A percentile compares a stretch with the other conserved stretches of the same genome.
Evolutionary conservation across 2,329 filamentous ascomycete genomes (phyloP).

Genomic region (Fusarium longipes): DNA sequence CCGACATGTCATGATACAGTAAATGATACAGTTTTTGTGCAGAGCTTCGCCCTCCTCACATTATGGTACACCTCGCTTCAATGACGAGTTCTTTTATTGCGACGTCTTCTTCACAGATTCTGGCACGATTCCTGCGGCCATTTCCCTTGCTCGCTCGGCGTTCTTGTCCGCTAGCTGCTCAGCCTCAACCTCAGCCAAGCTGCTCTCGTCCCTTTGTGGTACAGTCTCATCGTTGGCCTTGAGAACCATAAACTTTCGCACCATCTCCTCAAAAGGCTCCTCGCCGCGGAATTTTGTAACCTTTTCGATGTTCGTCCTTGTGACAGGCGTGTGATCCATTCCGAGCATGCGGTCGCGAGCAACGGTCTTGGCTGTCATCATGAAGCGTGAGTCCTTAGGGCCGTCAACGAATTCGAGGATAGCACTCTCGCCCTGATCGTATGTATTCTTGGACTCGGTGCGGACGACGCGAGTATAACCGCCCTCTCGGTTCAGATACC

Average conservation of each 20-base stretch:
- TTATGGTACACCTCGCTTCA: conserved; percentile 41
- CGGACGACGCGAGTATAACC: conserved; percentile 96
- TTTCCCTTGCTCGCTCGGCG: conserved; percentile 49
- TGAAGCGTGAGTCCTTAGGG: conserved; percentile 92
- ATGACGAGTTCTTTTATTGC: conserved; percentile 37
- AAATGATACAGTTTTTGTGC: conserved; percentile 50
- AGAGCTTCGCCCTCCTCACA: conserved; percentile 34
- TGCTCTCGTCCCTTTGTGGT: conserved; percentile 26
- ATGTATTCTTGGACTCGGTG: conserved; percentile 85
- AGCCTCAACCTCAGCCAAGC: conserved; percentile 27
- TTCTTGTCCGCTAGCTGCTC: conserved; percentile 44
- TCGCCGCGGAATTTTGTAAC: conserved; percentile 83
- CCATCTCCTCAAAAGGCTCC: conserved; percentile 74
- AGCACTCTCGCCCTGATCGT: conserved; percentile 87
- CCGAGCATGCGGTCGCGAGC: conserved; percentile 70
- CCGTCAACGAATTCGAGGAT: conserved; percentile 97
- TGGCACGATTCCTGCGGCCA: conserved; percentile 48
- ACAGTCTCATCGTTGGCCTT: conserved; percentile 18
- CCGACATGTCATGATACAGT: conserved; percentile 39
- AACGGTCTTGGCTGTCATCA: conserved; percentile 88
- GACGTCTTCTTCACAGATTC: conserved; percentile 41
- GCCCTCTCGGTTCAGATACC: conserved; percentile 83
- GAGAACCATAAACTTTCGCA: conserved; percentile 55
- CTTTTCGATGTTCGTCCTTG: conserved; percentile 82
- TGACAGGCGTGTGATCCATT: conserved; percentile 74